Evolutionary conservation across 208 protist genomes (phyloP), one percentile per base, ranked within the genome.

Genomic region (Tetramitus jugosus): DNA sequence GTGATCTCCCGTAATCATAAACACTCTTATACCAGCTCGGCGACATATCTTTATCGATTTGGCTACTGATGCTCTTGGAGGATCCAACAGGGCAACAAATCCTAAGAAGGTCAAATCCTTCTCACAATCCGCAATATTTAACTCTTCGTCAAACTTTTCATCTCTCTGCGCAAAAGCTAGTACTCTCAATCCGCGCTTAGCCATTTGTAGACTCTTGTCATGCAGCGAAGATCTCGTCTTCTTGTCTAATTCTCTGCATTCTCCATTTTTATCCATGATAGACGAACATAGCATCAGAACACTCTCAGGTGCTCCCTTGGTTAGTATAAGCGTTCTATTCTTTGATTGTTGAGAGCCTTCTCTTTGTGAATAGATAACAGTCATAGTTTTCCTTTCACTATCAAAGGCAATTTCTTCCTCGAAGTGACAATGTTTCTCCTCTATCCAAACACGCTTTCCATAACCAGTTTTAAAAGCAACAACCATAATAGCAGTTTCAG

Each of bases 1-100:
- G 79, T 96, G 90, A 79, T 97, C 94, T 42, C 94, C 94, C 35
- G 94, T 97, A 8, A 97, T 88, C 92, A 97, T 97, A 45, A 92
- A 87, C 74, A 97, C 93, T 53, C 83, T 52, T 64, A 97, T 93
- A 62, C 92, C 89, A 20, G 94, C 93, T 23, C 33, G 61, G 31
- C 89, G 75, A 75, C 92, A 95, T 60, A 90, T 64, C 42, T 68
- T 20, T 23, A 83, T 37, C 29, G 90, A 88, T 8, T 49, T 33
- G 53, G 84, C 85, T 23, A 95, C 93, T 37, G 75, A 83, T 29
- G 69, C 65, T 49, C 89, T 74, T 31, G 92, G 92, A 42, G 94
- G 94, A 84, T 97, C 94, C 10, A 56, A 20, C 10, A 56, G 10
- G 49, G 49, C 49, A 10, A 56, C 49, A n/a, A n/a, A n/a, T n/a